Base-by-base conservation (phyloP, 2,329 filamentous ascomycete species). In the Arthrinium phaeospermum region DNA sequence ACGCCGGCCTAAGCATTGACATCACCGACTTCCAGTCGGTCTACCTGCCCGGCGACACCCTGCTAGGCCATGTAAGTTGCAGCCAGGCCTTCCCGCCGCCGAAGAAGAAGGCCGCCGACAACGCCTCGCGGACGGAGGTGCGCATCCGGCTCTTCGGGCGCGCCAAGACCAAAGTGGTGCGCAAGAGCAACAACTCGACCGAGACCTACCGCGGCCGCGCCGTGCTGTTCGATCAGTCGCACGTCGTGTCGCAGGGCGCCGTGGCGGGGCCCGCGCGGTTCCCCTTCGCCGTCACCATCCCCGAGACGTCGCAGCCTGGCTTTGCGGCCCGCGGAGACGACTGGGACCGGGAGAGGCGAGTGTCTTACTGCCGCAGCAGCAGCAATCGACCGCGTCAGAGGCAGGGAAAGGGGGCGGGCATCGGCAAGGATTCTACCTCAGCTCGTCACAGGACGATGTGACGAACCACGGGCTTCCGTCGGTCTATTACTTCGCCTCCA, bases 361-460 rank as follows among this genome's bases (percentile, higher is more conserved):
- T 2, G 69, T 19, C 37, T n/a, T 47, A 7, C 24, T 22, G 5
- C 67, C 34, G 1, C 46, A 22, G 5, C 47, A 34, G 27, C 67
- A 68, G 12, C 51, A 45, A 14, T 34, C 14, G 47, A 22, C 27
- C 22, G 12, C 24, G 13, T 22, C 19, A 2, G 34, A 7, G 22
- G 14, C 4, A 45, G 30, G 30, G 5, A 34, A 22, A 57, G n/a
- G 24, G 13, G 30, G 16, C 19, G 53, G 53, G 1, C 53, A 37
- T 37, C 30, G 53, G 16, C 22, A 44, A 1, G 67, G 53, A 4
- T 27, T 27, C 8, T 73, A 41, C 34, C 44, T 73, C 12, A 64
- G 72, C 67, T 72, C 71, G 4, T 72, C 72, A 2, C 67, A 71
- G 30, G 71, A 72, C 3, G 71, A 72, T 49, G 61, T 73, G 10